These are phyloP conservation scores for Calonectria crousiana DNA, from an alignment of 2,329 filamentous ascomycete species.

Conservation along the genomic window DNA sequence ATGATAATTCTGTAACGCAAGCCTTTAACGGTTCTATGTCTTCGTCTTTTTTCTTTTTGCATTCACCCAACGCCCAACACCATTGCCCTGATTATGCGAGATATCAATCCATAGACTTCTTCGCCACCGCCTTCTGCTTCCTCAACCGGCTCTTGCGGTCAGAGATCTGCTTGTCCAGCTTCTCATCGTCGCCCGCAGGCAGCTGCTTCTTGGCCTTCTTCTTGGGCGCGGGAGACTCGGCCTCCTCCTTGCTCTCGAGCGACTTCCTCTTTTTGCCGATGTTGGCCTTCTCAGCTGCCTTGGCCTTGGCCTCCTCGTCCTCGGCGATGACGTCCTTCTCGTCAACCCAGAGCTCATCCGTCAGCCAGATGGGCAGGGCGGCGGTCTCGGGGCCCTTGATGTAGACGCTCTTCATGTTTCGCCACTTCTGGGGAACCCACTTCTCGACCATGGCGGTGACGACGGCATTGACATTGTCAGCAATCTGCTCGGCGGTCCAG, in stretches of 20 bases:
- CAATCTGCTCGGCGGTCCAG: conserved; percentile 81
- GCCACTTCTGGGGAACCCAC: conserved; percentile 88
- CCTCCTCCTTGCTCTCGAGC: conserved; percentile 51
- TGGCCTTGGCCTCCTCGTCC: conserved; percentile 62
- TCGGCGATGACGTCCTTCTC: conserved; percentile 78
- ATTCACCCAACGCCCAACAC: conserved; percentile 50
- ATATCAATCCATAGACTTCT: conserved; percentile 61
- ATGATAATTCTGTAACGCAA: conserved; percentile 28
- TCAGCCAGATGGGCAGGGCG: conserved; percentile 93
- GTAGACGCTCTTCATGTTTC: conserved; percentile 85
- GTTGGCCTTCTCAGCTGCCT: conserved; percentile 63
- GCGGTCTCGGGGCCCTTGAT: conserved; percentile 92
- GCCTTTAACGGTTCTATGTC: conserved; percentile 37
- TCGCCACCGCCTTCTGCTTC: conserved; percentile 70
- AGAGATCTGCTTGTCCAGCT: conserved; percentile 70
- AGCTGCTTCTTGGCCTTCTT: conserved; percentile 54
- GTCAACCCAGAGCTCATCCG: conserved; percentile 91
- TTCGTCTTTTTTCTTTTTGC: conserved; percentile 37
- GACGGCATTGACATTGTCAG: conserved; percentile 84
- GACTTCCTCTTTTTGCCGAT: conserved; percentile 75
- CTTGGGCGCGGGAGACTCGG: conserved; percentile 56
- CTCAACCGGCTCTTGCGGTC: conserved; percentile 68
- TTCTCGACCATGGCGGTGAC: conserved; percentile 78
- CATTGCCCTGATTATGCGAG: conserved; percentile 45
- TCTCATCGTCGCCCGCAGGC: conserved; percentile 62